These are phyloP conservation scores for Trypanosoma mega DNA, from an alignment of 208 protist genomes.

Conservation along the genomic window DNA sequence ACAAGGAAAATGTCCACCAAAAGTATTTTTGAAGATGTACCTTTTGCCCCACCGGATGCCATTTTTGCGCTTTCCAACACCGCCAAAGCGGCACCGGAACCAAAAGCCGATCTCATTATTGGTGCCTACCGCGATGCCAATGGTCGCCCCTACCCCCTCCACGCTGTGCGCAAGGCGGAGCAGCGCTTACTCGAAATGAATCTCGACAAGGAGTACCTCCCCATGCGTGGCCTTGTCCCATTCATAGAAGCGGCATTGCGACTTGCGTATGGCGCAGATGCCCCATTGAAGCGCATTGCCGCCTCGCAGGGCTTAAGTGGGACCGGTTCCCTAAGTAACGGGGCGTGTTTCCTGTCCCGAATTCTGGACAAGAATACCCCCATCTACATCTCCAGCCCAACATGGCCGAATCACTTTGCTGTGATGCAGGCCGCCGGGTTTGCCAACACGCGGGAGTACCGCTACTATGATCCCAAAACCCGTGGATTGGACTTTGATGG, in stretches of 20 bases:
- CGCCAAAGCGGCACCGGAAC: slow-evolving; percentile 43
- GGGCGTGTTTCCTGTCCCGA: slow-evolving; percentile 53
- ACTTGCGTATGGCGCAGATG: slow-evolving; percentile 88
- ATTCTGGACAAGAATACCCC: slow-evolving; percentile 28
- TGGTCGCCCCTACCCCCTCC: slow-evolving; percentile 93
- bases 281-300: slow-evolving; percentile 59
- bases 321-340: slow-evolving; percentile 85
- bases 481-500: slow-evolving; percentile 84
- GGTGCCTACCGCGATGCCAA: slow-evolving; percentile 97
- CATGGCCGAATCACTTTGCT: slow-evolving; percentile 85
- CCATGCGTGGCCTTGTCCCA: slow-evolving; percentile 87
- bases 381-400: slow-evolving; percentile 85
- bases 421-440: slow-evolving; percentile 67
- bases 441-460: slow-evolving; percentile 61
- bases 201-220: slow-evolving; percentile 97
- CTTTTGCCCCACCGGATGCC: slow-evolving; percentile 36
- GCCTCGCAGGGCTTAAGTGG: slow-evolving; percentile 87
- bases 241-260: slow-evolving; percentile 84
- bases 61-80: slow-evolving; percentile 45
- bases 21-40: slow-evolving; percentile 24
- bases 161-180: slow-evolving; percentile 90
- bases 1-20: no score
- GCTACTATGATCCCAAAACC: slow-evolving; percentile 76
- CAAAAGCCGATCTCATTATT: slow-evolving; percentile 97
- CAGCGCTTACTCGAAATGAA: slow-evolving; percentile 53